Evolutionary conservation across 2,329 filamentous ascomycete genomes (phyloP).

Genomic region (Fusarium graminum): DNA sequence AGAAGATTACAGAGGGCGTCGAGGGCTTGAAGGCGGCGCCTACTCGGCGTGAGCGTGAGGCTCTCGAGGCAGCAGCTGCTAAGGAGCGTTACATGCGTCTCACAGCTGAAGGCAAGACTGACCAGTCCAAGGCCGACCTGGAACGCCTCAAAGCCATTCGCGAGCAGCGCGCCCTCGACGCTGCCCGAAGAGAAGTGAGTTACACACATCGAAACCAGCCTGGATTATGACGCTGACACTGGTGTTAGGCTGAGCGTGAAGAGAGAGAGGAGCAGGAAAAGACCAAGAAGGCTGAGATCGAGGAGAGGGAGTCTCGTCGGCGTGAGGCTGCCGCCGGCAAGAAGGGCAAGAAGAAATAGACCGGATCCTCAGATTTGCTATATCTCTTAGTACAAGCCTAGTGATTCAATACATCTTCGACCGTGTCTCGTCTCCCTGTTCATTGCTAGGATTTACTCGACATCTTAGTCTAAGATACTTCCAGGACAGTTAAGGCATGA

Average conservation of each 20-base stretch:
- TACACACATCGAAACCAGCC: no score
- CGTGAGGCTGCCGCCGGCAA: constrained; percentile 63
- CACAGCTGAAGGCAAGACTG: constrained; percentile 95
- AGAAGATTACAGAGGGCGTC: constrained; percentile 66
- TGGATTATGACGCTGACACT: constrained; percentile 39
- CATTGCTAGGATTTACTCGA: no score
- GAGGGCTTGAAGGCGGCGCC: constrained; percentile 64
- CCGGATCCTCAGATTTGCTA: background rate
- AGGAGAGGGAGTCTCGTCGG: constrained; percentile 67
- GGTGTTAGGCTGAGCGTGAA: constrained; percentile 67
- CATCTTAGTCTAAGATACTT: no score
- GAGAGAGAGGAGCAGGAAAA: constrained; percentile 67
- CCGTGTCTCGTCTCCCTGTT: no score
- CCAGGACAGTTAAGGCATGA: no score
- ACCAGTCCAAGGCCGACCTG: constrained; percentile 91
- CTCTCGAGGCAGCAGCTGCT: constrained; percentile 86
- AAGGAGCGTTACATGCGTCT: constrained; percentile 93
- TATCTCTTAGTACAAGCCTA: no score
- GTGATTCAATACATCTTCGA: no score
- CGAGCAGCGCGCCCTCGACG: constrained; percentile 87
- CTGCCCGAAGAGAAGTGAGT: constrained; percentile 81
- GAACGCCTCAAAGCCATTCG: constrained; percentile 84
- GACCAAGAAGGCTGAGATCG: constrained; percentile 63
- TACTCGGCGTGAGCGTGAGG: constrained; percentile 73
- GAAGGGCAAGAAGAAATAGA: constrained; percentile 64